A percentile compares a stretch with the other conserved stretches of the same genome.
Evolutionary conservation across 2,329 filamentous ascomycete species (phyloP).

Genomic region (Orbilia oligospora): DNA sequence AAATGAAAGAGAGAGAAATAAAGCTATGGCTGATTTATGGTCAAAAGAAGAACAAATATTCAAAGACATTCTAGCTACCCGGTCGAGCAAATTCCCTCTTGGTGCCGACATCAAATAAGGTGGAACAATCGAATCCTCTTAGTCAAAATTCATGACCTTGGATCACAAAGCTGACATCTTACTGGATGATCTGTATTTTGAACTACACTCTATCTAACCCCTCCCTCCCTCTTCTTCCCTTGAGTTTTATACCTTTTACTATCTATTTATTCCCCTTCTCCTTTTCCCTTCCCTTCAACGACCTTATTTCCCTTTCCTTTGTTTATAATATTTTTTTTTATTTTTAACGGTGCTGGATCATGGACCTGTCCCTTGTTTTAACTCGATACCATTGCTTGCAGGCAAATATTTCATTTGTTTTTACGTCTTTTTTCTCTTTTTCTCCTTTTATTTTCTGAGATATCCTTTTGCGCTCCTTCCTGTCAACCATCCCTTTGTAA

Average conservation of each 20-base stretch:
- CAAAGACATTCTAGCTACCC: constrained; percentile 50
- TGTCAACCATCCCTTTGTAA: neutral
- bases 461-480: constrained; percentile 21
- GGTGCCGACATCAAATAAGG: constrained; percentile 56
- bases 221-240: constrained; percentile 1
- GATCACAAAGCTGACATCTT: neutral
- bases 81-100: constrained; percentile 54
- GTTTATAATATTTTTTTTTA: constrained; percentile 35
- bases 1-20: constrained; percentile 52
- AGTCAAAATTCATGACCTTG: neutral
- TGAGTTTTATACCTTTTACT: constrained; percentile 1
- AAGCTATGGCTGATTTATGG: constrained; percentile 54
- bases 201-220: neutral
- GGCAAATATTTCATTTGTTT: constrained; percentile 58
- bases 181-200: neutral
- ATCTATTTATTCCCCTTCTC: neutral
- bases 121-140: neutral
- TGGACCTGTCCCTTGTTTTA: constrained; percentile 35
- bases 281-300: constrained; percentile 6
- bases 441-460: neutral
- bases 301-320: constrained; percentile 44
- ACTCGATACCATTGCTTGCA: constrained; percentile 56
- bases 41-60: constrained; percentile 51
- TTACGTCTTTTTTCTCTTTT: neutral
- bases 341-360: constrained; percentile 57